Evolutionary conservation across 2,329 filamentous ascomycete species (phyloP).

Genomic region (Alternaria sp.): DNA sequence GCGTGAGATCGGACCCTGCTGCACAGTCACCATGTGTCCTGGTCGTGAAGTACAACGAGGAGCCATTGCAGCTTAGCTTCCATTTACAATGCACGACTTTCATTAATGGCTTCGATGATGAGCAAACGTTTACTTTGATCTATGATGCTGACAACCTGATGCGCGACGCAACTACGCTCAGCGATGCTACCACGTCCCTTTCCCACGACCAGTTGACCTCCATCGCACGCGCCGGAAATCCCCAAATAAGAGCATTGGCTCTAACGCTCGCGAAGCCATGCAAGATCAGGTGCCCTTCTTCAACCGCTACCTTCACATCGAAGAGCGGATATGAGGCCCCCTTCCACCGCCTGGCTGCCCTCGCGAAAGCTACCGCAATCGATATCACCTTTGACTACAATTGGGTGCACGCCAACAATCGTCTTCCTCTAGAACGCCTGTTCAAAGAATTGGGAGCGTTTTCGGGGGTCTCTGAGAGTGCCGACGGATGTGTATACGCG

Average conservation of each 20-base stretch:
- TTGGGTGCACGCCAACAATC: slow-evolving; percentile 19
- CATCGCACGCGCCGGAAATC: slow-evolving; percentile 16
- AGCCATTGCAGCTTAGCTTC: slow-evolving; percentile 15
- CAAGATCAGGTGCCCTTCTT: slow-evolving; percentile 12
- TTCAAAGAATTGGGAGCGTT: slow-evolving; percentile 13
- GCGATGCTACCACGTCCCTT: not conserved
- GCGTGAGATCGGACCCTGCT: slow-evolving; percentile 7
- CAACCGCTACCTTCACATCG: not conserved
- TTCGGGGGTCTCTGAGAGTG: slow-evolving; percentile 11
- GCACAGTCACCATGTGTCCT: slow-evolving; percentile 14
- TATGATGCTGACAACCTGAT: slow-evolving; percentile 25
- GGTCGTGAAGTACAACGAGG: slow-evolving; percentile 13
- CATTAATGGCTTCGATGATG: slow-evolving; percentile 9
- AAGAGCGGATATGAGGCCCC: slow-evolving; percentile 8
- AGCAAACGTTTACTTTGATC: slow-evolving; percentile 21
- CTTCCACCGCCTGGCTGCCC: slow-evolving; percentile 10
- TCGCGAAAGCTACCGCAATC: slow-evolving; percentile 19
- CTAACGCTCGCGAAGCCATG: slow-evolving; percentile 9
- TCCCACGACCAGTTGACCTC: slow-evolving; percentile 7
- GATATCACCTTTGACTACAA: slow-evolving; percentile 23
- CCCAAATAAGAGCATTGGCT: slow-evolving; percentile 15
- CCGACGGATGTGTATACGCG: not conserved
- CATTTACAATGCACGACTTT: slow-evolving; percentile 12
- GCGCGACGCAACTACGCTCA: slow-evolving; percentile 11
- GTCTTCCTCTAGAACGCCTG: slow-evolving; percentile 7